Base-by-base conservation (phyloP, 129 eudicot species). In the Helianthus tuberosus region DNA sequence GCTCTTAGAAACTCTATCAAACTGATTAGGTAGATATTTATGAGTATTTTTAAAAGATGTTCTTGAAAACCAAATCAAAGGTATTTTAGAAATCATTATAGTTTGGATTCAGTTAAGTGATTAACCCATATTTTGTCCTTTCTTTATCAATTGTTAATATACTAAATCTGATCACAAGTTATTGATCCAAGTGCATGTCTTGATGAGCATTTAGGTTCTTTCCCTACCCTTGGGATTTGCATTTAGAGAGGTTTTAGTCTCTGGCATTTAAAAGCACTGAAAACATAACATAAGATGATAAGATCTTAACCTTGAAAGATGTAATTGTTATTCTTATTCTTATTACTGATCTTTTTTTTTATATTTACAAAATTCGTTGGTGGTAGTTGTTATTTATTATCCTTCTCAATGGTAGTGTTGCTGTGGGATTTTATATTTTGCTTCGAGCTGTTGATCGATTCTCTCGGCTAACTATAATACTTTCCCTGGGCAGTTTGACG, bases 401-500 rank as follows among this genome's bases (percentile, higher is more conserved):
- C 29, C 9, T 43, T 54, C 17, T 63, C 0, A 62, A 58, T 59
- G 54, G 64, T 89, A 95, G 99, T 79, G 76, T 79, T 52, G 97
- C 99, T 44, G 92, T 83, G 62, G 97, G 99, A 67, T 91, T 95
- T 51, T 91, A 95, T 77, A 78, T 91, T 67, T 86, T 95, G 69
- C 89, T 95, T 63, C 89, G 97, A 78, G 99, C 99, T 11, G 99
- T 88, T 52, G 99, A 95, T 70, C 96, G 94, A 39, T 91, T n/a
- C n/a, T 80, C 82, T 77, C 84, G 29, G 88, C 96, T 53, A 91
- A 95, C 85, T 95, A 85, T 74, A 91, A 91, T 27, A 69, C 85
- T 69, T 95, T 95, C 59, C 99, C 99, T n/a, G 99, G 99, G 68
- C 97, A 91, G 81, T 89, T 88, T 76, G 96, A 95, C 69, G 97